Conservation (phyloP, 2,329 filamentous ascomycete genomes). For the Colletotrichum horii region DNA sequence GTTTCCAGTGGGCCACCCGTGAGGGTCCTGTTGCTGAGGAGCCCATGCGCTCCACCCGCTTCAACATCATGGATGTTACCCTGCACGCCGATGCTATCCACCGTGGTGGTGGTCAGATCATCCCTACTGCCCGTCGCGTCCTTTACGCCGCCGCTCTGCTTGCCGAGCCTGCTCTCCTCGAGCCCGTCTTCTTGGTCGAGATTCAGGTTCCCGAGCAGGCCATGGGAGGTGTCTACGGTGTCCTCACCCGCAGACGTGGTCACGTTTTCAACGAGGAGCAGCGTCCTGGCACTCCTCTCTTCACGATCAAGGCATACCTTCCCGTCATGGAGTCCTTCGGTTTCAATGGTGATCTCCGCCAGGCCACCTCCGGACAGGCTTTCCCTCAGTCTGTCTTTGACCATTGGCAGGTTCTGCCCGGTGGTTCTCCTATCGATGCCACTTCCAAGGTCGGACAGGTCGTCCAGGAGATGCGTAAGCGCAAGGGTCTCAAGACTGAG, state of each 20-base stretch:
- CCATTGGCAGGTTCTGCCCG: constrained; percentile 96
- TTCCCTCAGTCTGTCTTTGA: constrained; percentile 99
- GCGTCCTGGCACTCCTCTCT: constrained; percentile 96
- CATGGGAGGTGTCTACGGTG: constrained; percentile 99
- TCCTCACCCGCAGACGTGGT: constrained; percentile 96
- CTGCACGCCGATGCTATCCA: constrained; percentile 99
- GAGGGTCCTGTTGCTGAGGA: constrained; percentile 98
- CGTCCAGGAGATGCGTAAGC: constrained; percentile 92
- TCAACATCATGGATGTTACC: constrained; percentile 99
- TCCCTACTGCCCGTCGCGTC: constrained; percentile 96
- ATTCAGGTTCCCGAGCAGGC: constrained; percentile 98
- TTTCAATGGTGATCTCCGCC: constrained; percentile 97
- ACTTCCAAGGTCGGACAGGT: constrained; percentile 83
- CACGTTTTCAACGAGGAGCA: constrained; percentile 99
- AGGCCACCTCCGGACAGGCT: constrained; percentile 92
- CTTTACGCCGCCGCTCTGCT: constrained; percentile 92
- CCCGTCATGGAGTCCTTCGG: constrained; percentile 98
- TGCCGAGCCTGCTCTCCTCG: constrained; percentile 87
- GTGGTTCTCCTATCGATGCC: constrained; percentile 87
- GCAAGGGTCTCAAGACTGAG: constrained; percentile 98
- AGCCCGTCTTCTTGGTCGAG: constrained; percentile 99
- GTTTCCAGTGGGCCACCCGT: constrained; percentile 99
- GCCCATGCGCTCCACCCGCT: constrained; percentile 95
- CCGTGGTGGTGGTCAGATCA: constrained; percentile 99
- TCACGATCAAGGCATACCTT: constrained; percentile 98